Conservation (phyloP, 2,329 filamentous ascomycete species). For the Plenodomus lindquistii region DNA sequence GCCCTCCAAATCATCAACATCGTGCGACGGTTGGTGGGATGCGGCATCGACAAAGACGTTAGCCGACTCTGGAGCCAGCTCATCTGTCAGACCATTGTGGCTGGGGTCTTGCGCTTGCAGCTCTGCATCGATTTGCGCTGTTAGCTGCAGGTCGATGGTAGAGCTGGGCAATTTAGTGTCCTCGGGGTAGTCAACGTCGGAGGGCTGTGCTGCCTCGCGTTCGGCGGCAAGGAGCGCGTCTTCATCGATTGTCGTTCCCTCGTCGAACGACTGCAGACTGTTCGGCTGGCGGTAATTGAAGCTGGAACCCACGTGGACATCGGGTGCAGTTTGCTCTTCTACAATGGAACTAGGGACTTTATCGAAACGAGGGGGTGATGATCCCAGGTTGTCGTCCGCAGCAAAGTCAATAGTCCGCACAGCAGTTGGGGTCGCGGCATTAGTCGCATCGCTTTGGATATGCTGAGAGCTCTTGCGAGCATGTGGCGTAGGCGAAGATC, state of each 20-base stretch:
- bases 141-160: slow-evolving; percentile 38
- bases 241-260: slow-evolving; percentile 40
- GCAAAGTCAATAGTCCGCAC: slow-evolving; percentile 24
- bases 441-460: slow-evolving; percentile 30
- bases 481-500: slow-evolving; percentile 43
- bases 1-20: slow-evolving; percentile 18
- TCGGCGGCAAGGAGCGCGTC: slow-evolving; percentile 21
- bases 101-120: slow-evolving; percentile 26
- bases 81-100: slow-evolving; percentile 3
- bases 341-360: slow-evolving; percentile 4
- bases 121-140: slow-evolving; percentile 41
- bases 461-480: slow-evolving; percentile 31
- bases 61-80: slow-evolving; percentile 20
- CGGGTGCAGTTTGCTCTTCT: background rate
- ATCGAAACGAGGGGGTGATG: slow-evolving; percentile 42
- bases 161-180: slow-evolving; percentile 34
- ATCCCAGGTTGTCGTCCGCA: slow-evolving; percentile 34
- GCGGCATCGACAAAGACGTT: slow-evolving; percentile 28
- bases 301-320: slow-evolving; percentile 19
- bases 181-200: slow-evolving; percentile 1
- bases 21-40: slow-evolving; percentile 15
- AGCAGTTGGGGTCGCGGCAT: slow-evolving; percentile 33
- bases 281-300: slow-evolving; percentile 25
- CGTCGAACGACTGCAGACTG: slow-evolving; percentile 30
- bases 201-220: slow-evolving; percentile 6